Percentiles rank a stretch among this genome's conserved stretches.
phyloP scores from a whole-genome alignment of 176 grass and related monocot species.

The Ampelocalamus luodianensis region DNA sequence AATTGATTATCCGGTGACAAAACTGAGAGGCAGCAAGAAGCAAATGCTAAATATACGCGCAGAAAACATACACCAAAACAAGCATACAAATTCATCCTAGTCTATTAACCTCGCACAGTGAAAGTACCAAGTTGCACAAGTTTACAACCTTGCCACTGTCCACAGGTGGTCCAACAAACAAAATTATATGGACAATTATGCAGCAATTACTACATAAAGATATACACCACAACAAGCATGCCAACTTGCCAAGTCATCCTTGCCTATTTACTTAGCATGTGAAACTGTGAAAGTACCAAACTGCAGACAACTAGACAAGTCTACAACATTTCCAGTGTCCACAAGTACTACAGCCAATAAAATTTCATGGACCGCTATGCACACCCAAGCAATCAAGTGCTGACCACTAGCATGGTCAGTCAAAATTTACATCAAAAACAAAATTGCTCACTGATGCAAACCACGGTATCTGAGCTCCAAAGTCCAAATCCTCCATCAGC shows the following conservation, averaged over 20 bases:
- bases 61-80: not conserved
- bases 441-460: not conserved
- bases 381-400: not conserved
- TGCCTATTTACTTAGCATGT: not conserved
- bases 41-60: not conserved
- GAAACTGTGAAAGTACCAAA: not conserved
- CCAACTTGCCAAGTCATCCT: not conserved
- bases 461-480: not conserved
- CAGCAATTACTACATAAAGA: conserved; percentile 4
- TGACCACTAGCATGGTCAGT: not conserved
- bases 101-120: not conserved
- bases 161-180: conserved; percentile 6
- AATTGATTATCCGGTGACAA: not conserved
- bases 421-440: not conserved
- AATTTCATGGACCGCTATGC: not conserved
- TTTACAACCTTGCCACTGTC: not conserved
- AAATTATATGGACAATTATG: not conserved
- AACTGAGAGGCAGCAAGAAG: not conserved
- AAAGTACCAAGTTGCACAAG: conserved; percentile 4
- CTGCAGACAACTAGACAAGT: not conserved
- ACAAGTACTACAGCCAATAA: conserved; percentile 3
- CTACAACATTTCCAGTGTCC: not conserved
- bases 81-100: not conserved
- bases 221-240: not conserved
- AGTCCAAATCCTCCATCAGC: not conserved